Conservation (phyloP, 2,329 filamentous ascomycete genomes). For the Orbilia quercus region DNA sequence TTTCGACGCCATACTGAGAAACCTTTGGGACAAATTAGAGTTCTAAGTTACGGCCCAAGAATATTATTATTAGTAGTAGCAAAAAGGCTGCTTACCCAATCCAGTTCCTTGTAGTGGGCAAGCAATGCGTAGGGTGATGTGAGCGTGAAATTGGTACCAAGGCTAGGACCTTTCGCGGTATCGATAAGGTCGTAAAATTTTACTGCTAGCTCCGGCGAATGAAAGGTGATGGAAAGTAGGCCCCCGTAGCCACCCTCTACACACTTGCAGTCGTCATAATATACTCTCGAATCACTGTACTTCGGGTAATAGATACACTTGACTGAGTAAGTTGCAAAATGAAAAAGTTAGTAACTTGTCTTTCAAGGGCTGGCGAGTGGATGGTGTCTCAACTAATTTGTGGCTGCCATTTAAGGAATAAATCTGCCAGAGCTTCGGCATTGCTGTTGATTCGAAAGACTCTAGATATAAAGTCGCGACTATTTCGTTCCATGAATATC, state of each 20-base stretch:
- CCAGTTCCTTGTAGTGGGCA: slow-evolving; percentile 88
- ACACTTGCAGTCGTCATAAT: slow-evolving; percentile 83
- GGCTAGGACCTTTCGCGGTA: slow-evolving; percentile 90
- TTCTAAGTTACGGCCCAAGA: slow-evolving; percentile 8
- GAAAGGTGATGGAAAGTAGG: slow-evolving; percentile 84
- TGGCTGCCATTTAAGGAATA: slow-evolving; percentile 69
- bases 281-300: slow-evolving; percentile 73
- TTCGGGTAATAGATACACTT: slow-evolving; percentile 90
- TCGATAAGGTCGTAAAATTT: slow-evolving; percentile 87
- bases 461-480: slow-evolving; percentile 84
- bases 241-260: slow-evolving; percentile 87
- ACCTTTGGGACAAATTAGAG: slow-evolving; percentile 66
- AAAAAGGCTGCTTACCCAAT: slow-evolving; percentile 74
- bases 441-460: slow-evolving; percentile 87
- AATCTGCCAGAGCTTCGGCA: slow-evolving; percentile 81
- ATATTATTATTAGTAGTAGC: slow-evolving; percentile 5
- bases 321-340: slow-evolving; percentile 66
- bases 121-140: slow-evolving; percentile 90
- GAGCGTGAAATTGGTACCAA: slow-evolving; percentile 96
- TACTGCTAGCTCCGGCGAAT: slow-evolving; percentile 75
- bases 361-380: slow-evolving; percentile 61
- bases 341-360: slow-evolving; percentile 62
- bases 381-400: slow-evolving; percentile 11
- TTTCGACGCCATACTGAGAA: slow-evolving; percentile 80
- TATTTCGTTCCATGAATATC: slow-evolving; percentile 95